Evolutionary conservation across 345 rosid species (phyloP), one percentile per base, ranked within the genome.

Genomic region (Carallia brachiata): DNA sequence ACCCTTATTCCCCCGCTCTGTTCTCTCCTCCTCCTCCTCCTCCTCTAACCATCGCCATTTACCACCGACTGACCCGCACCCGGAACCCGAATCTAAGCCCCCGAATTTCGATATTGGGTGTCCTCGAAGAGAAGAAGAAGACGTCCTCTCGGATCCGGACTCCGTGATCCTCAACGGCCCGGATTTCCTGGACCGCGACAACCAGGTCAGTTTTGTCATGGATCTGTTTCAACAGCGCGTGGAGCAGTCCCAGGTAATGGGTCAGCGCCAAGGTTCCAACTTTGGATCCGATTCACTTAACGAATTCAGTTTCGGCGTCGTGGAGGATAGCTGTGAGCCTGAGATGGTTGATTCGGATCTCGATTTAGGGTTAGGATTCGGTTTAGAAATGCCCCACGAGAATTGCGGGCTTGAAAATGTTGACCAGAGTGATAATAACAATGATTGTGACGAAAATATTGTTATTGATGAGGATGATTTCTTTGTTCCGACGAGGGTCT

Each of bases 141-240:
- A 71, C n/a, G 73, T 52, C 62, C 74, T 70, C 0, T 82, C 82
- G 17, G 81, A 76, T 13, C 65, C 84, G 13, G 85, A 79, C 58
- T 73, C 81, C 10, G 69, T 73, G 32, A 57, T 77, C 28, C 32
- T 34, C 60, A 72, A 77, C 53, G 77, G 72, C 60, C 73, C 79
- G 36, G 96, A 89, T 78, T 81, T 83, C 18, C 62, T 75, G 59
- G 88, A 74, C 65, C 86, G 89, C 30, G 84, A 81, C 76, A 89
- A 81, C 73, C 93, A 83, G 78, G 89, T 83, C 62, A 76, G 80
- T 71, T 93, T 89, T 80, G 97, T 89, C 64, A 86, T 91, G 94
- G 97, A 93, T 86, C 86, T 93, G 75, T 81, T 93, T 59, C 96
- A 91, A 57, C 90, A 89, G 79, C 97, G 96, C 61, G 94, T 89